Conservation (phyloP, 441 rosid genomes). For the Hura crepitans region DNA sequence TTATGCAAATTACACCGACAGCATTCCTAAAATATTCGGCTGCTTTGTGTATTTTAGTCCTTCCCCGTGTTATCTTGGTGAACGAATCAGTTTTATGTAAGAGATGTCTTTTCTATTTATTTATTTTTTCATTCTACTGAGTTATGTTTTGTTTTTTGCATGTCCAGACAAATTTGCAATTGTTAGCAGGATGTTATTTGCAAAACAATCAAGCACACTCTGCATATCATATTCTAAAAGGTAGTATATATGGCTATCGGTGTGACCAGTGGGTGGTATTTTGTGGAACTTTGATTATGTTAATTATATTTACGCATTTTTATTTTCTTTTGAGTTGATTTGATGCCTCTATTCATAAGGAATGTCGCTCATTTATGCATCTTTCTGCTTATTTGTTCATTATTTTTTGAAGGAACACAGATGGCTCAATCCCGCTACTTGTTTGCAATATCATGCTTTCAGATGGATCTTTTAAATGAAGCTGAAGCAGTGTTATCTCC, state of each 20-base stretch:
- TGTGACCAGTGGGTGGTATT: background rate
- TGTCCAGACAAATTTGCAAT: slow-evolving; percentile 72
- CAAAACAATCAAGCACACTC: slow-evolving; percentile 89
- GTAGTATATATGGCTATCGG: slow-evolving; percentile 32
- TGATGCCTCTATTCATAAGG: slow-evolving; percentile 5
- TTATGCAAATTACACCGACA: background rate
- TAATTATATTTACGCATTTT: background rate
- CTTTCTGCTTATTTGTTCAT: slow-evolving; percentile 23
- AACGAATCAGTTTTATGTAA: background rate
- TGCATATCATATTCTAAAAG: slow-evolving; percentile 84
- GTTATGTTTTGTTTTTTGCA: slow-evolving; percentile 15
- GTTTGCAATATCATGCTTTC: slow-evolving; percentile 93
- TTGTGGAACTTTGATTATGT: slow-evolving; percentile 13
- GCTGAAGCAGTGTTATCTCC: slow-evolving; percentile 85
- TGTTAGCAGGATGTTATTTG: slow-evolving; percentile 80
- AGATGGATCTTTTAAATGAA: slow-evolving; percentile 92
- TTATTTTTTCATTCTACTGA: slow-evolving; percentile 8
- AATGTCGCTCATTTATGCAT: slow-evolving; percentile 31
- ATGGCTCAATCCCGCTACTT: slow-evolving; percentile 95
- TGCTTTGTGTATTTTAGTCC: background rate
- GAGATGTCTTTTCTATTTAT: background rate
- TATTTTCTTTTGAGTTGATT: background rate
- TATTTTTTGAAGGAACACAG: slow-evolving; percentile 65
- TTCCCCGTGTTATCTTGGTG: background rate
- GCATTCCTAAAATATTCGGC: background rate